These are phyloP conservation scores for Posidonia oceanica DNA, from an alignment of 116 monocot species.

Conservation along the genomic window DNA sequence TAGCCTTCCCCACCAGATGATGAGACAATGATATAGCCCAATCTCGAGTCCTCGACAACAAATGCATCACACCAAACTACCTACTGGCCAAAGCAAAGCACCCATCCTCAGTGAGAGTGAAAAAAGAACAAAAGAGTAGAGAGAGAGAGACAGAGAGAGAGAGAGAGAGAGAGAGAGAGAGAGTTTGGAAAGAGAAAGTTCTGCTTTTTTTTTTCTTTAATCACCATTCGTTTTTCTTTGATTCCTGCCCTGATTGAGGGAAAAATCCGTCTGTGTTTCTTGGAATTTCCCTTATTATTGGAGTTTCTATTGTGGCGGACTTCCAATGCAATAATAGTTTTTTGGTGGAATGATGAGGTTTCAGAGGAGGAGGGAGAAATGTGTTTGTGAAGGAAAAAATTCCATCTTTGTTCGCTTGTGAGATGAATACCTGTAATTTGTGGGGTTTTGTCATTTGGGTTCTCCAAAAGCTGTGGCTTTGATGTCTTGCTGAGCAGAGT, in stretches of 20 bases:
- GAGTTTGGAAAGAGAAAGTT: not conserved
- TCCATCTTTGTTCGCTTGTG: not conserved
- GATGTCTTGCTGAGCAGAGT: not conserved
- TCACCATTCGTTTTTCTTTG: not conserved
- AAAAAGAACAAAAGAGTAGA: not conserved
- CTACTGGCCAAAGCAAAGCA: not conserved
- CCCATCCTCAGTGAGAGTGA: not conserved
- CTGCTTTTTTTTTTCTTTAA: not conserved
- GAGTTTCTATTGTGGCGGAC: not conserved
- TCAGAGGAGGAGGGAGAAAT: not conserved
- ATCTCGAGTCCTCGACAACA: slow-evolving; percentile 1
- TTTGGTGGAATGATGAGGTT: not conserved
- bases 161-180: not conserved
- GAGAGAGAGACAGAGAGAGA: not conserved
- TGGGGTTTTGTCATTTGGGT: slow-evolving; percentile 3
- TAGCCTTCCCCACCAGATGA: slow-evolving; percentile 4
- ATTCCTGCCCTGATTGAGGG: slow-evolving; percentile 1
- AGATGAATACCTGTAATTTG: not conserved
- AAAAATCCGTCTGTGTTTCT: slow-evolving; percentile 1
- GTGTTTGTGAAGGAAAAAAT: not conserved
- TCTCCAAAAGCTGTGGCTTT: slow-evolving; percentile 6
- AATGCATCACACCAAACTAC: slow-evolving; percentile 7
- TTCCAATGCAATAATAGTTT: not conserved
- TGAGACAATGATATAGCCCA: slow-evolving; percentile 20
- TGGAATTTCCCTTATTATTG: slow-evolving; percentile 1